phyloP scores from a whole-genome alignment of 192 early-diverging fungal genomes.

The Coemansia sp. region DNA sequence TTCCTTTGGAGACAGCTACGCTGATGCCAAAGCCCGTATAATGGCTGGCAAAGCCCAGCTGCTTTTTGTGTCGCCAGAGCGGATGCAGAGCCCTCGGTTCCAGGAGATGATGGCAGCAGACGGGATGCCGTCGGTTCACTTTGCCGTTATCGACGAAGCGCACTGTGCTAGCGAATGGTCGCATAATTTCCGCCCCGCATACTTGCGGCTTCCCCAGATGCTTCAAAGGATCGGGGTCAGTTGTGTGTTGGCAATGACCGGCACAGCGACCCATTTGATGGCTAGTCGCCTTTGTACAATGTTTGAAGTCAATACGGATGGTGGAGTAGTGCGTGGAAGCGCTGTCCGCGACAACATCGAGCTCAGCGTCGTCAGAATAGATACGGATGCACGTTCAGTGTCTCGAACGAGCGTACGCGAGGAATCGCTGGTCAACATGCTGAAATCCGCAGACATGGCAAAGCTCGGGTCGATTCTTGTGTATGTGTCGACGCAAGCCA shows the following conservation, averaged over 20 bases:
- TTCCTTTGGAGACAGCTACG: slow-evolving; percentile 12
- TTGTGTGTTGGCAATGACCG: slow-evolving; percentile 71
- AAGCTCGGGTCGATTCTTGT: slow-evolving; percentile 64
- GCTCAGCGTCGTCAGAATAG: slow-evolving; percentile 57
- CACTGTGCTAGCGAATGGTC: slow-evolving; percentile 87
- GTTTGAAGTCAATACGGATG: slow-evolving; percentile 57
- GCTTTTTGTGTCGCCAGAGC: slow-evolving; percentile 75
- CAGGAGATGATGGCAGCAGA: slow-evolving; percentile 52
- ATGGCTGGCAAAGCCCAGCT: slow-evolving; percentile 58
- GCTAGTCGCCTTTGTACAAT: slow-evolving; percentile 57
- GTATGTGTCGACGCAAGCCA: slow-evolving; percentile 63
- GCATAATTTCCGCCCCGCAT: slow-evolving; percentile 76
- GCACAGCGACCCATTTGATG: slow-evolving; percentile 65
- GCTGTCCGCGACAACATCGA: slow-evolving; percentile 63
- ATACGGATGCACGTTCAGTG: slow-evolving; percentile 10
- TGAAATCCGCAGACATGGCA: slow-evolving; percentile 57
- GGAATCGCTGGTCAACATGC: slow-evolving; percentile 54
- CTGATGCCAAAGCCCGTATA: slow-evolving; percentile 37
- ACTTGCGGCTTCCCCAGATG: slow-evolving; percentile 60
- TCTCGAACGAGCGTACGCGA: slow-evolving; percentile 51
- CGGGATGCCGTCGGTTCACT: slow-evolving; percentile 56
- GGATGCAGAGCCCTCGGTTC: slow-evolving; percentile 63
- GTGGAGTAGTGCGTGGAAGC: slow-evolving; percentile 56
- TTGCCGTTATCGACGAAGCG: slow-evolving; percentile 78
- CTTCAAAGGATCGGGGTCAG: slow-evolving; percentile 53